These are phyloP conservation scores for Arthroderma sp. DNA, from an alignment of 2,329 filamentous ascomycete species.

Conservation along the genomic window DNA sequence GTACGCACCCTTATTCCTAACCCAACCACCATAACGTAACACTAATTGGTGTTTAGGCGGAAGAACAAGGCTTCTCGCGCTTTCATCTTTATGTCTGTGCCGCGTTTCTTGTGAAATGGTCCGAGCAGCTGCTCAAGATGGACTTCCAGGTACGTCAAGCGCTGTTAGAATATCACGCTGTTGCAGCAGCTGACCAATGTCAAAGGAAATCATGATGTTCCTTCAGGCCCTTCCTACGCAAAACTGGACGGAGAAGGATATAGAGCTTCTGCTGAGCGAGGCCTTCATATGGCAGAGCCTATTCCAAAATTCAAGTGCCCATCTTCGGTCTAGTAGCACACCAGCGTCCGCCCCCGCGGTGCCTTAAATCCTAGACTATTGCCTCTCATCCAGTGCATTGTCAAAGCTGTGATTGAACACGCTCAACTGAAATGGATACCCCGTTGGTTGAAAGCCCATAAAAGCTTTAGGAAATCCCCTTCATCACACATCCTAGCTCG, in stretches of 20 bases:
- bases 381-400: no score
- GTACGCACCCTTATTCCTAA: constrained; percentile 39
- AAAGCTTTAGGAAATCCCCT: constrained; percentile 72
- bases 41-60: constrained; percentile 49
- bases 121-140: constrained; percentile 86
- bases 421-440: constrained; percentile 75
- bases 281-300: constrained; percentile 98
- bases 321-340: constrained; percentile 43
- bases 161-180: not conserved
- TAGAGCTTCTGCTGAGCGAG: constrained; percentile 87
- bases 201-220: constrained; percentile 98
- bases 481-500: constrained; percentile 79
- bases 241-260: constrained; percentile 95
- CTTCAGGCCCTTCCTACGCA: constrained; percentile 85
- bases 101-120: constrained; percentile 97
- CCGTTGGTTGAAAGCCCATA: constrained; percentile 78
- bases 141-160: constrained; percentile 55
- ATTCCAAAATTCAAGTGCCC: constrained; percentile 86
- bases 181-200: not conserved
- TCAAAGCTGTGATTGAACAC: not conserved
- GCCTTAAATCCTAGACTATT: no score
- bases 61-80: constrained; percentile 95
- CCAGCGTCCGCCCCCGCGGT: constrained; percentile 12
- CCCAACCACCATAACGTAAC: constrained; percentile 2
- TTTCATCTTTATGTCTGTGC: constrained; percentile 98